Evolutionary conservation across 129 eudicot genomes (phyloP).

Genomic region (Glebionis coronaria): DNA sequence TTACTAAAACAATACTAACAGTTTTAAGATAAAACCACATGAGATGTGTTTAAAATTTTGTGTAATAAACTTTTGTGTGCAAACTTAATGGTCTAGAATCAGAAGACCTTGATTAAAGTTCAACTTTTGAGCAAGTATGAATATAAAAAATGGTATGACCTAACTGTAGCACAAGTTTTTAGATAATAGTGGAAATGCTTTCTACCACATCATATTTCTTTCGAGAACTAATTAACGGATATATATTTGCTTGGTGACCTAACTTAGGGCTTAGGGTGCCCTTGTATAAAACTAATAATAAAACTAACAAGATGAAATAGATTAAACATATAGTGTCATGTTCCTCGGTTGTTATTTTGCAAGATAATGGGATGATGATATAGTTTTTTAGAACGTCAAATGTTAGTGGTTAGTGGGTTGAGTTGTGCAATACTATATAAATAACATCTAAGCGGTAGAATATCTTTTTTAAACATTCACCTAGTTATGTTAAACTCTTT

Average conservation of each 20-base stretch:
- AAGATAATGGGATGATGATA: conserved; percentile 10
- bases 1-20: no score
- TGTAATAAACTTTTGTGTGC: no score
- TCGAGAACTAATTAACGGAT: conserved; percentile 5
- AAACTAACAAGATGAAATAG: not conserved
- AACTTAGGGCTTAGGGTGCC: conserved; percentile 20
- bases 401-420: no score
- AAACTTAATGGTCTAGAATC: not conserved
- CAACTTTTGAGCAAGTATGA: not conserved
- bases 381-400: no score
- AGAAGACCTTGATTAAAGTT: not conserved
- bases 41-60: no score
- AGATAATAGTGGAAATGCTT: conserved; percentile 35
- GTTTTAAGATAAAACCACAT: no score
- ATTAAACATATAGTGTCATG: not conserved
- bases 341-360: conserved; percentile 8
- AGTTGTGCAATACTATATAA: no score
- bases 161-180: conserved; percentile 28
- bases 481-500: no score
- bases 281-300: conserved; percentile 19
- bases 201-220: conserved; percentile 13
- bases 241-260: conserved; percentile 26
- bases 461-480: no score
- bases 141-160: conserved; percentile 25
- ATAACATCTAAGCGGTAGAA: no score